Conservation (phyloP, 495 filamentous ascomycete species). For the Daldinia childiae region DNA sequence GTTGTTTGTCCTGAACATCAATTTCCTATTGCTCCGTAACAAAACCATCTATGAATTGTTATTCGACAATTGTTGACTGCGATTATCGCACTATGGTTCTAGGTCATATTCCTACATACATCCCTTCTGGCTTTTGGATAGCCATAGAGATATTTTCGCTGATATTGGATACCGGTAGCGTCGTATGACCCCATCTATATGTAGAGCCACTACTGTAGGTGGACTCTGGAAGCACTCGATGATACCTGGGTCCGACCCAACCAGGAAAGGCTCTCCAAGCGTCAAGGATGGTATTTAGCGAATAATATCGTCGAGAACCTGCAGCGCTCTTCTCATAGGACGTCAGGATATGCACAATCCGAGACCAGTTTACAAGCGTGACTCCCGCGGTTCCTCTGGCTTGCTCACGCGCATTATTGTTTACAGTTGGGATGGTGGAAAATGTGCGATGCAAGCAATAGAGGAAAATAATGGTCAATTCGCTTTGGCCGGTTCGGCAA, state of each 20-base stretch:
- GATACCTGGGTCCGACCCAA: constrained; percentile 40
- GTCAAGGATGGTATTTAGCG: constrained; percentile 36
- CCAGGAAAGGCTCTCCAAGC: constrained; percentile 44
- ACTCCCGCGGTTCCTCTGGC: constrained; percentile 42
- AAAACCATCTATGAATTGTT: constrained; percentile 13
- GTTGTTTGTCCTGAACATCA: not conserved
- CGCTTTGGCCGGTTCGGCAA: not conserved
- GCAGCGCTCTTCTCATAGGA: constrained; percentile 44
- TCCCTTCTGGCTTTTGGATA: not conserved
- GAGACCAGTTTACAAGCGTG: constrained; percentile 43
- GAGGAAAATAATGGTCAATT: constrained; percentile 13
- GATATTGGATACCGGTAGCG: constrained; percentile 32
- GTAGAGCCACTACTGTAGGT: constrained; percentile 24
- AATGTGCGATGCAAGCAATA: constrained; percentile 29
- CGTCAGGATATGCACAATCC: constrained; percentile 47
- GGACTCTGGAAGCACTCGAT: constrained; percentile 40
- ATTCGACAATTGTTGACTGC: constrained; percentile 13
- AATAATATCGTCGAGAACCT: constrained; percentile 44
- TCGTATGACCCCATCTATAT: constrained; percentile 41
- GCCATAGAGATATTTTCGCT: constrained; percentile 14
- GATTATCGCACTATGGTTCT: constrained; percentile 25
- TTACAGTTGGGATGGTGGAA: constrained; percentile 33
- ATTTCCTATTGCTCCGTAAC: constrained; percentile 8
- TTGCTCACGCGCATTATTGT: constrained; percentile 40
- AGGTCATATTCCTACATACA: constrained; percentile 18